These are phyloP conservation scores for Fusarium sacchari DNA, from an alignment of 2,329 filamentous ascomycete genomes.

Conservation along the genomic window DNA sequence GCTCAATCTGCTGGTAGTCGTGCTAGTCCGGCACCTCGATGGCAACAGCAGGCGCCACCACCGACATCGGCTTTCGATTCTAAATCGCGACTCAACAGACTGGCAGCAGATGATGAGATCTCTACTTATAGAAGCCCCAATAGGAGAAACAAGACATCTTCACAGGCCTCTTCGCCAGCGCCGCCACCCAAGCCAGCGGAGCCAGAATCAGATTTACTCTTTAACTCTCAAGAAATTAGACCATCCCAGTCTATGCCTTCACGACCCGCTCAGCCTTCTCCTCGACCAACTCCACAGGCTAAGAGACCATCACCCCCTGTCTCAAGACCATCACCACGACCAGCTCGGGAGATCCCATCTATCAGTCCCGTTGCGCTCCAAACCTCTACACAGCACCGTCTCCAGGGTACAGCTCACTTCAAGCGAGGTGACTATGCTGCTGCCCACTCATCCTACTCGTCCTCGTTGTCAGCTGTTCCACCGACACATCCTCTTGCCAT, in stretches of 20 bases:
- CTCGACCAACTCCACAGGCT: constrained; percentile 51
- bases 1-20: constrained; percentile 56
- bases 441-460: constrained; percentile 84
- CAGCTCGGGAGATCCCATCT: constrained; percentile 70
- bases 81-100: constrained; percentile 71
- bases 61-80: constrained; percentile 50
- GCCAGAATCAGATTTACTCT: constrained; percentile 72
- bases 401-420: constrained; percentile 86
- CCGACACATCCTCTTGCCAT: constrained; percentile 83
- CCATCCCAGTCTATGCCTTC: constrained; percentile 50
- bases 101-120: constrained; percentile 82
- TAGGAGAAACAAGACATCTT: constrained; percentile 74
- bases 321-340: constrained; percentile 56
- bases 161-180: constrained; percentile 54
- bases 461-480: constrained; percentile 79
- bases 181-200: constrained; percentile 51
- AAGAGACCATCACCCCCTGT: constrained; percentile 50
- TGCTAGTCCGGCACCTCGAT: constrained; percentile 62
- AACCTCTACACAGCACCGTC: constrained; percentile 80
- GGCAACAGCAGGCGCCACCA: constrained; percentile 64
- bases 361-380: constrained; percentile 76
- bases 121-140: constrained; percentile 90
- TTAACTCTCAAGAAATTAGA: constrained; percentile 54
- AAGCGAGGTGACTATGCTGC: constrained; percentile 92
- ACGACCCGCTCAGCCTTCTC: constrained; percentile 52